Base-by-base conservation (phyloP, 208 protist species). In the Acanthamoeba culbertsoni region DNA sequence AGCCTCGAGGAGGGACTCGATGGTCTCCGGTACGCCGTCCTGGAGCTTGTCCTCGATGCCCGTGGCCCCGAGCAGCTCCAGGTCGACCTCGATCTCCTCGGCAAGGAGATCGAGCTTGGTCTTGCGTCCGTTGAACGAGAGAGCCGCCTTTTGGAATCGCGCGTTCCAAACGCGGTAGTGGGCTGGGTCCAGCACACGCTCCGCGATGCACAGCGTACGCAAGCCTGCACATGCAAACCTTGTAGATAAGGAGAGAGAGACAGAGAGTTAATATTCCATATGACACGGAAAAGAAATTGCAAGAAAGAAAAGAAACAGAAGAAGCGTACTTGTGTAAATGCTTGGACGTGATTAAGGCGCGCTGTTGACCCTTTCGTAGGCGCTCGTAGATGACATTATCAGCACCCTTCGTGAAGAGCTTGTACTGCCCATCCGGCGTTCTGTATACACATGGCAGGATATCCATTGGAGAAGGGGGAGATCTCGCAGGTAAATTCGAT, bases 21-120 rank as follows among this genome's bases (percentile, higher is more conserved):
- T 98, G 37, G 98, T 98, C 73, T 99, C 98, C 31, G 98, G 97
- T 2, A 99, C 98, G 26, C 95, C 97, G 16, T 98, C 97, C 93
- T 99, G 98, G 73, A 99, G 95, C 94, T 98, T 98, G 96, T 99
- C 98, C 95, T 99, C 98, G 73, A 99, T 98, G 0, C 97, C 98
- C 0, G 98, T 99, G 3, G 92, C 91, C 16, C 97, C 97, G 6
- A 97, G 68, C 28, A 99, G 94, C 84, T 97, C 89, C 43, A 99
- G 86, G 71, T 97, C 95, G 33, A 82, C 71, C 94, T 99, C 98
- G 7, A 98, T 89, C 40, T 95, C 57, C 31, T 96, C 94, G 31
- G 88, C 93, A 10, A 93, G 40, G 23, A n/a, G 28, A 26, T 92
- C 88, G 31, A 92, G 51, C 88, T 92, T 73, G 31, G 40, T 86